These are phyloP conservation scores for Corymbia calophylla DNA, from an alignment of 441 rosid genomes.

Conservation along the genomic window DNA sequence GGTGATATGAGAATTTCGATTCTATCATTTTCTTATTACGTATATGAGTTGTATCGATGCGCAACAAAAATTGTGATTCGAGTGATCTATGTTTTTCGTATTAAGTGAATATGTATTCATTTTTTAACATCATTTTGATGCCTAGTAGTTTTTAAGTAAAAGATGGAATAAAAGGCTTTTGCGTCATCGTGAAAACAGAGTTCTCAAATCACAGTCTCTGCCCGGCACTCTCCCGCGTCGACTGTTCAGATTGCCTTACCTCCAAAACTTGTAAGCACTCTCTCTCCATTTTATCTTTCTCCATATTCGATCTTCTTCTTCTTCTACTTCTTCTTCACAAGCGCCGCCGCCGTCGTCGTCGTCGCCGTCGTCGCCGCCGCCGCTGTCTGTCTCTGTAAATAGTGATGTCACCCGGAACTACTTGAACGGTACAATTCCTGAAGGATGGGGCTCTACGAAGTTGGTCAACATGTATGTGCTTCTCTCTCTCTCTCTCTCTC, in stretches of 20 bases:
- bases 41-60: too few species aligned
- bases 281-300: neutral
- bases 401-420: neutral
- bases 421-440: neutral
- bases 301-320: neutral
- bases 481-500: neutral
- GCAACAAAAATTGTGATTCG: rapidly evolving
- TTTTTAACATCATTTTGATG: too few species aligned
- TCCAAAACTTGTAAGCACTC: neutral
- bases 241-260: neutral
- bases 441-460: neutral
- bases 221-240: neutral
- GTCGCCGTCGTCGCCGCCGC: neutral
- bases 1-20: too few species aligned
- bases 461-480: neutral
- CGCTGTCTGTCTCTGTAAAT: neutral
- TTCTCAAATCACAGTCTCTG: neutral
- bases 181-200: neutral
- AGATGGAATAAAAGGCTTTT: too few species aligned
- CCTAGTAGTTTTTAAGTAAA: too few species aligned
- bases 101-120: too few species aligned
- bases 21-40: rapidly evolving
- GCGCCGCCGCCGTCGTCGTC: neutral
- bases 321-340: neutral
- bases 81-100: too few species aligned